Evolutionary conservation across 2,329 filamentous ascomycete species (phyloP).

Genomic region (Calonectria ilicicola): DNA sequence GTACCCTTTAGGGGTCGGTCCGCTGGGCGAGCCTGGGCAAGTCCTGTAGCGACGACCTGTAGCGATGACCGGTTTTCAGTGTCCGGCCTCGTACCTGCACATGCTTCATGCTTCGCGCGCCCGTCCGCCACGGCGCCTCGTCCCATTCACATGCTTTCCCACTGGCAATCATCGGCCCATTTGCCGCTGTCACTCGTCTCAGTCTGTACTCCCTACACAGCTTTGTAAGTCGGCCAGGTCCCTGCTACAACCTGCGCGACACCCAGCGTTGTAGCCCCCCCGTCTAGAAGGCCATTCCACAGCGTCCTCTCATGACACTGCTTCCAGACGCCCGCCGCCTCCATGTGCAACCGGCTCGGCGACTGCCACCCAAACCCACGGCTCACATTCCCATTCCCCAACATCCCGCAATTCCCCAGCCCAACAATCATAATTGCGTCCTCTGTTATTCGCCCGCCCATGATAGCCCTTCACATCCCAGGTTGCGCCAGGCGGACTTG

Average conservation of each 20-base stretch:
- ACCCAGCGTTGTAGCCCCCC: neutral
- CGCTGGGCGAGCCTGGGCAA: neutral
- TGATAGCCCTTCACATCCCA: conserved; percentile 5
- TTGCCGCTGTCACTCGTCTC: conserved; percentile 3
- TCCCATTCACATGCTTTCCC: conserved; percentile 26
- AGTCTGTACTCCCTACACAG: neutral
- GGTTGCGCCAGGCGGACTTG: conserved; percentile 36
- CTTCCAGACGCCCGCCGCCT: neutral
- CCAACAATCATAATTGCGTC: conserved; percentile 9
- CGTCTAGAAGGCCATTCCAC: neutral
- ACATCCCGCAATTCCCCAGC: neutral
- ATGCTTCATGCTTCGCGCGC: too few relatives aligned
- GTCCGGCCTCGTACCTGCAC: conserved; percentile 14
- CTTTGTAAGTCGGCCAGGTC: neutral
- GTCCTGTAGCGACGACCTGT: conserved; percentile 15
- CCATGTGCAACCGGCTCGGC: neutral
- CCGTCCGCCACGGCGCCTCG: neutral
- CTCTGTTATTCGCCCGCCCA: conserved; percentile 2
- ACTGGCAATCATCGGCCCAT: conserved; percentile 16
- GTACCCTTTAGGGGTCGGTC: conserved; percentile 13
- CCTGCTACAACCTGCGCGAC: neutral
- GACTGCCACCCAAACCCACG: neutral
- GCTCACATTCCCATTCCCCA: neutral
- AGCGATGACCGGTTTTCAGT: conserved; percentile 19
- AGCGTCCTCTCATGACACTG: neutral